Evolutionary conservation across 192 early-diverging fungal genomes (phyloP), one percentile per base, ranked within the genome.

Genomic region (Spizellomyces sp.): DNA sequence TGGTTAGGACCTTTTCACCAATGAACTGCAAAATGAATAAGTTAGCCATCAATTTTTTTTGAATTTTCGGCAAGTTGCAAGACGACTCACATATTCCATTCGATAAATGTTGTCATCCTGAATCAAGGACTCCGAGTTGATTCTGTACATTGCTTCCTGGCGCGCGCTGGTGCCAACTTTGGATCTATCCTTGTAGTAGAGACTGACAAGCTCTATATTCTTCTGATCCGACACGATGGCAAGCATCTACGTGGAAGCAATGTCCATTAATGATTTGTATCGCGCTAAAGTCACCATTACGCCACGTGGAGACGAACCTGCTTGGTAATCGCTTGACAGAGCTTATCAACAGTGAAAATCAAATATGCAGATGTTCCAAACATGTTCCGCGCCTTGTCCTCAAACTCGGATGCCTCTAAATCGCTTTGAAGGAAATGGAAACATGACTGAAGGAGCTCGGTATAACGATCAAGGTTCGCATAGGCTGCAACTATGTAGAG

Each of bases 301-400:
- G 4, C 52, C 46, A 60, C 2, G n/a, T 36, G 27, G 27, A 36
- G 27, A 48, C 73, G 60, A 79, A 90, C 89, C 76, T 92, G 90
- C 81, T 98, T 99, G 5, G 90, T 83, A 58, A 96, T 78, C 8
- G 85, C 80, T 71, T 90, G 89, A 22, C 93, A 84, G 42, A 96
- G 83, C 74, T 94, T 95, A 78, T 98, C 96, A 8, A 98, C 80
- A 0, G 95, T 96, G 64, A 96, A 91, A 22, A 94, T 83, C 50
- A 91, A 74, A 71, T 96, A 96, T 0, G 93, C 98, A 48, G 93
- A 88, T 52, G 93, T 96, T 15, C 90, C 88, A 79, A 93, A 98
- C 77, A 99, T 79, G 44, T 89, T 86, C 0, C 98, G 90, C 47
- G 89, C 79, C 44, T 84, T 83, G 62, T 99, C 96, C 70, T 99